These are phyloP conservation scores for Phytophthora cryptogea DNA, from an alignment of 352 stramenopile species.

Conservation along the genomic window DNA sequence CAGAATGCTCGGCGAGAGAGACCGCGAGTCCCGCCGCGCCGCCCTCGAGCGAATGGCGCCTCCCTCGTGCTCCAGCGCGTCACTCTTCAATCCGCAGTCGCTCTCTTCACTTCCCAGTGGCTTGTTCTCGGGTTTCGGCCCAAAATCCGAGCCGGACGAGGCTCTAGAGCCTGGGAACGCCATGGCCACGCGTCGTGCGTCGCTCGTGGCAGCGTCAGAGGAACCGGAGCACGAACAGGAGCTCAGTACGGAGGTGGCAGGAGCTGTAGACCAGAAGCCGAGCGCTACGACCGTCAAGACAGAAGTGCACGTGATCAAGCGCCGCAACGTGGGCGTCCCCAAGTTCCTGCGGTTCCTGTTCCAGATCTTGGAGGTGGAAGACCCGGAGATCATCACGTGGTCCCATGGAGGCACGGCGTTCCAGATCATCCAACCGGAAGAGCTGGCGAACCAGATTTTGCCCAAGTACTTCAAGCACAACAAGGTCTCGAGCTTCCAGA, in stretches of 20 bases:
- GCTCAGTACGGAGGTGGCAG: neutral
- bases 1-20: conserved; percentile 37
- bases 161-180: neutral
- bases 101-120: conserved; percentile 1
- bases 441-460: conserved; percentile 58
- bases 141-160: conserved; percentile 21
- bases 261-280: neutral
- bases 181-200: conserved; percentile 28
- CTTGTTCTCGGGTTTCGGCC: conserved; percentile 9
- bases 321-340: conserved; percentile 67
- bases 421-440: conserved; percentile 67
- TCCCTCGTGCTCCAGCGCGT: neutral
- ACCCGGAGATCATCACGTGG: conserved; percentile 61
- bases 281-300: conserved; percentile 5
- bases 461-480: conserved; percentile 84
- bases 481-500: conserved; percentile 81
- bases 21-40: conserved; percentile 3
- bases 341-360: conserved; percentile 77
- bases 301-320: conserved; percentile 41
- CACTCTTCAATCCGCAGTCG: conserved; percentile 7
- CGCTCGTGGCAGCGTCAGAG: conserved; percentile 18
- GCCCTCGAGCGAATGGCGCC: neutral
- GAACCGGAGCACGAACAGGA: conserved; percentile 35
- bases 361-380: conserved; percentile 72
- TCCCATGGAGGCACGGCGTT: conserved; percentile 73